phyloP scores from a whole-genome alignment of 2,329 filamentous ascomycete species.

The Gyromitra esculenta region DNA sequence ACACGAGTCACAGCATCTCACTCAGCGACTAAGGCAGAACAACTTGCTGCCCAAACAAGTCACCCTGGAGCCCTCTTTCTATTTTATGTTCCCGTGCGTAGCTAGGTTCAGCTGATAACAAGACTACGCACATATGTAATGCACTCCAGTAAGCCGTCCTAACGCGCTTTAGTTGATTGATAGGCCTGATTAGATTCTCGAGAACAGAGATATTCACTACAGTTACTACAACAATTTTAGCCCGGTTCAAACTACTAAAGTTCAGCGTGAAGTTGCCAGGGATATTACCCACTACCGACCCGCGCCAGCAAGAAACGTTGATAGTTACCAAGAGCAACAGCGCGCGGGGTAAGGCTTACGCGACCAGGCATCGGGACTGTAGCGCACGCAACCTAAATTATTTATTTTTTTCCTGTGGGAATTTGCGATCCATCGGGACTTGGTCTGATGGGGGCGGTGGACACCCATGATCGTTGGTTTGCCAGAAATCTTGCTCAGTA shows the following conservation, averaged over 20 bases:
- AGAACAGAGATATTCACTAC: constrained; percentile 8
- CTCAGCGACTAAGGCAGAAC: constrained; percentile 17
- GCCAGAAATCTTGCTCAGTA: constrained; percentile 28
- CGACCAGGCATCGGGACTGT: constrained; percentile 35
- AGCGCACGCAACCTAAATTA: constrained; percentile 30
- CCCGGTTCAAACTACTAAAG: background rate
- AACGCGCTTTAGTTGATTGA: constrained; percentile 12
- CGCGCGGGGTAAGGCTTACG: constrained; percentile 25
- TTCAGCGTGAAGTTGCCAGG: constrained; percentile 2
- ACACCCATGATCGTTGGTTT: constrained; percentile 31
- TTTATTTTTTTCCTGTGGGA: constrained; percentile 1
- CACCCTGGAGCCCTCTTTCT: background rate
- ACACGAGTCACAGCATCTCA: constrained; percentile 30
- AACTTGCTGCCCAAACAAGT: constrained; percentile 32
- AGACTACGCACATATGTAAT: background rate
- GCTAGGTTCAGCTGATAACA: background rate
- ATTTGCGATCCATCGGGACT: constrained; percentile 41
- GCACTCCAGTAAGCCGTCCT: constrained; percentile 10
- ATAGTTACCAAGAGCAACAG: constrained; percentile 20
- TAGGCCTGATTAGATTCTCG: constrained; percentile 5
- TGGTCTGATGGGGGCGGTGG: constrained; percentile 37
- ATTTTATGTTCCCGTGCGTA: background rate
- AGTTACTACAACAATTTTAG: constrained; percentile 8
- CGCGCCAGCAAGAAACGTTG: constrained; percentile 12
- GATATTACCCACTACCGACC: constrained; percentile 23